Evolutionary conservation across 352 stramenopile species (phyloP).

Genomic region (Thraustochytrium sp.): DNA sequence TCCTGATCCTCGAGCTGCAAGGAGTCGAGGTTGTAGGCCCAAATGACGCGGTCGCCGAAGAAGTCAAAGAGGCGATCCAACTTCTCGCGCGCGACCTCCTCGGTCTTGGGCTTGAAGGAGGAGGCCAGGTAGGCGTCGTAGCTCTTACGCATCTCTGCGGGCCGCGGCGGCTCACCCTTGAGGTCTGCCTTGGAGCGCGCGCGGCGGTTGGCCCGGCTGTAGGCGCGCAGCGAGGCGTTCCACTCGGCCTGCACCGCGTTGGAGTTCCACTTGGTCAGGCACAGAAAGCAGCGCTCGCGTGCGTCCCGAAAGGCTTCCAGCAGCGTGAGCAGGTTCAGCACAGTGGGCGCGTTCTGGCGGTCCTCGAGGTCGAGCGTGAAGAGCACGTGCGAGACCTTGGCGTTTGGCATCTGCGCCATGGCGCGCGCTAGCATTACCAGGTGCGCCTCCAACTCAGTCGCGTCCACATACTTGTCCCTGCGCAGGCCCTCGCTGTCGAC

Average conservation of each 20-base stretch:
- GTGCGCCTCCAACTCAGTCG: neutral
- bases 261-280: constrained; percentile 39
- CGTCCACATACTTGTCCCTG: neutral
- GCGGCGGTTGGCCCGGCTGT: neutral
- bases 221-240: neutral
- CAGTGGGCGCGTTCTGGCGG: constrained; percentile 9
- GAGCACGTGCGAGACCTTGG: neutral
- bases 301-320: neutral
- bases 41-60: constrained; percentile 18
- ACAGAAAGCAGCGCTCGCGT: neutral
- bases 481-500: constrained; percentile 22
- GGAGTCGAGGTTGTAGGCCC: constrained; percentile 24
- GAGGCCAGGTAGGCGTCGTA: neutral
- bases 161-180: neutral
- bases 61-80: neutral
- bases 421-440: neutral
- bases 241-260: constrained; percentile 38
- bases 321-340: constrained; percentile 11
- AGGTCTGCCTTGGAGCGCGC: neutral
- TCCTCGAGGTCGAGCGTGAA: constrained; percentile 29
- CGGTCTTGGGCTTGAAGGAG: neutral
- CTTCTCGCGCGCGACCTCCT: constrained; percentile 7
- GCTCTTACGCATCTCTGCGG: neutral
- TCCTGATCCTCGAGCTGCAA: constrained; percentile 29
- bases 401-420: neutral